A percentile compares a stretch with the other conserved stretches of the same genome.
Evolutionary conservation across 1,284 basidiomycete species (phyloP).

Genomic region (Cutaneotrichosporon sp.): DNA sequence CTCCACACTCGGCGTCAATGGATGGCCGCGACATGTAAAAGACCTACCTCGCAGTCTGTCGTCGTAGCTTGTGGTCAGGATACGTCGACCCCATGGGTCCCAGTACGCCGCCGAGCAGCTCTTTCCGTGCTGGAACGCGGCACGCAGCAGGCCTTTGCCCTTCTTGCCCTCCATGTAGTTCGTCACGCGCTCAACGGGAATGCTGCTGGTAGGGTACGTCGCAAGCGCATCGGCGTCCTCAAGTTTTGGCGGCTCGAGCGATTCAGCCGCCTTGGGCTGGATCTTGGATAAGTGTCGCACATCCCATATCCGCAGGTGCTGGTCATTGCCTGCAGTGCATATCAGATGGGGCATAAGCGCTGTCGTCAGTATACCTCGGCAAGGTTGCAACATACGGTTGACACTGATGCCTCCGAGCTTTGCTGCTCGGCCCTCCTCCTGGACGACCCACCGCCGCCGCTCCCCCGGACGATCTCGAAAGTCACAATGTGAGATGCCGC

Average conservation of each 20-base stretch:
- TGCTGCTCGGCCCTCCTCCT: conserved; percentile 36
- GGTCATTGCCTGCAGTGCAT: conserved; percentile 44
- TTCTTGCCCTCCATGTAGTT: conserved; percentile 22
- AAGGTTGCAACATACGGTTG: conserved; percentile 40
- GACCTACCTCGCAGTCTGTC: conserved; percentile 44
- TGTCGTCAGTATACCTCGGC: conserved; percentile 8
- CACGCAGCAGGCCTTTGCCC: conserved; percentile 36
- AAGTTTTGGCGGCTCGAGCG: conserved; percentile 11
- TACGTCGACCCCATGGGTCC: conserved; percentile 48
- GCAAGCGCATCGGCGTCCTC: conserved; percentile 8
- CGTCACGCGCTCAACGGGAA: conserved; percentile 20
- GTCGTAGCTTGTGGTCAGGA: conserved; percentile 50
- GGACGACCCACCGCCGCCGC: conserved; percentile 39
- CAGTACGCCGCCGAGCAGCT: conserved; percentile 50
- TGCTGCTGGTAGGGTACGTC: conserved; percentile 24
- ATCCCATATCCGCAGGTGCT: conserved; percentile 47
- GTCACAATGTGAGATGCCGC: conserved; percentile 50
- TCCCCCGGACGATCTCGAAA: conserved; percentile 35
- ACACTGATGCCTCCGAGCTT: conserved; percentile 48
- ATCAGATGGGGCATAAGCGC: conserved; percentile 44
- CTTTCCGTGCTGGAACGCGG: conserved; percentile 45
- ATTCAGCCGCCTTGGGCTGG: conserved; percentile 17
- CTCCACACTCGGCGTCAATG: conserved; percentile 41
- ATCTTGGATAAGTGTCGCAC: conserved; percentile 34
- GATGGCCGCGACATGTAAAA: no score